phyloP scores from a whole-genome alignment of 495 filamentous ascomycete genomes.

The Neurospora sp. region DNA sequence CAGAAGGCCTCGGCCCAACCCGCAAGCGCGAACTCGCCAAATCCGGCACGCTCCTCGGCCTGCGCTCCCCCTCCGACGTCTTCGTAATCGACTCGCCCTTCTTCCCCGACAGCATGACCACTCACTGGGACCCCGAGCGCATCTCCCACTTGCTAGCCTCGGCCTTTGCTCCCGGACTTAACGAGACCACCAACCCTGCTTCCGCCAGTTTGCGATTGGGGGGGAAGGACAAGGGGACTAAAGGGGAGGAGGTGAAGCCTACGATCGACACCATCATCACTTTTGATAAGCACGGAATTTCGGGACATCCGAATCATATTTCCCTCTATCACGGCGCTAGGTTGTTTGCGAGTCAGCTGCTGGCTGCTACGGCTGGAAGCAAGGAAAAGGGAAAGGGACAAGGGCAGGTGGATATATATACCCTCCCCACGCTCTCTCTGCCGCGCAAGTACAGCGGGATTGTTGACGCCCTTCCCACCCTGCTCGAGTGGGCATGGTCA shows the following conservation, averaged over 20 bases:
- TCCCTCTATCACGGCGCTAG: constrained; percentile 73
- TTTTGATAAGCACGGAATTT: constrained; percentile 74
- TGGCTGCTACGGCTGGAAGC: constrained; percentile 46
- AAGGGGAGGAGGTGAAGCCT: constrained; percentile 23
- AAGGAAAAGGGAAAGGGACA: constrained; percentile 27
- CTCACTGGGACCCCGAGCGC: constrained; percentile 57
- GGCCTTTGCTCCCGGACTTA: constrained; percentile 56
- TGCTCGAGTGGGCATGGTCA: constrained; percentile 32
- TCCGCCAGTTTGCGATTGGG: not conserved
- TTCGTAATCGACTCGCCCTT: constrained; percentile 69
- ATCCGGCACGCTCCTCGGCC: constrained; percentile 63
- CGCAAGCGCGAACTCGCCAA: constrained; percentile 75
- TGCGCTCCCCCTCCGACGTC: constrained; percentile 63
- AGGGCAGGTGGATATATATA: constrained; percentile 59
- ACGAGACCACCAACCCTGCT: constrained; percentile 15
- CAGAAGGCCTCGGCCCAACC: constrained; percentile 73
- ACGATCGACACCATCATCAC: constrained; percentile 78
- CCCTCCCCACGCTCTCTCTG: constrained; percentile 58
- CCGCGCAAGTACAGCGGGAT: constrained; percentile 71
- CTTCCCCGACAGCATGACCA: constrained; percentile 81
- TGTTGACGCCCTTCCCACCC: constrained; percentile 60
- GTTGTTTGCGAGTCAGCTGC: constrained; percentile 54
- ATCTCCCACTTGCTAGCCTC: constrained; percentile 57
- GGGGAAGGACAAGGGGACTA: not conserved
- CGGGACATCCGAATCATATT: constrained; percentile 83